These are phyloP conservation scores for Corymbia maculata DNA, from an alignment of 345 rosid genomes.

Conservation along the genomic window DNA sequence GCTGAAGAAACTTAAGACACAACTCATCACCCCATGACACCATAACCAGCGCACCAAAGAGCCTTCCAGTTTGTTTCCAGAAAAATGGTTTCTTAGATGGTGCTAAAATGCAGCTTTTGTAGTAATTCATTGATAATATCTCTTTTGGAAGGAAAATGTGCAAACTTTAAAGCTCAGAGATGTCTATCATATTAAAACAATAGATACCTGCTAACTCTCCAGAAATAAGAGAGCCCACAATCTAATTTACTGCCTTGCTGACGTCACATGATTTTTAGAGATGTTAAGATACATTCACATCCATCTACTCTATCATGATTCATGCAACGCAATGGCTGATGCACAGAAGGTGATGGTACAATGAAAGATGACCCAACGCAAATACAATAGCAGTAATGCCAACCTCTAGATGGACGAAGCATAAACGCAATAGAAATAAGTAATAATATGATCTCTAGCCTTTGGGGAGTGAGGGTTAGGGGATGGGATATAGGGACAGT, in stretches of 20 bases:
- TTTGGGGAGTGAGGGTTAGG: background rate
- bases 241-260: background rate
- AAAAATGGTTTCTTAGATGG: background rate
- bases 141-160: background rate
- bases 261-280: background rate
- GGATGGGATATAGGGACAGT: background rate
- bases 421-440: background rate
- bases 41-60: background rate
- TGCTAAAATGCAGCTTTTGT: background rate
- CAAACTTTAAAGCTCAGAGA: background rate
- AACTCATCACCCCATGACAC: background rate
- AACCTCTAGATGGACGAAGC: background rate
- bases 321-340: background rate
- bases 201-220: background rate
- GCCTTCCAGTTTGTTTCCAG: background rate
- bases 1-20: background rate
- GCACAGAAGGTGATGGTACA: background rate
- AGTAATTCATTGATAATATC: background rate
- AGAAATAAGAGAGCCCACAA: background rate
- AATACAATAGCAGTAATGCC: background rate
- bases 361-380: background rate
- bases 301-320: too few species aligned
- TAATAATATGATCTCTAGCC: background rate
- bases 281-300: background rate
- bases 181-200: background rate